Conservation (phyloP, 2,329 filamentous ascomycete species). For the Cladophialophora carrionii region DNA sequence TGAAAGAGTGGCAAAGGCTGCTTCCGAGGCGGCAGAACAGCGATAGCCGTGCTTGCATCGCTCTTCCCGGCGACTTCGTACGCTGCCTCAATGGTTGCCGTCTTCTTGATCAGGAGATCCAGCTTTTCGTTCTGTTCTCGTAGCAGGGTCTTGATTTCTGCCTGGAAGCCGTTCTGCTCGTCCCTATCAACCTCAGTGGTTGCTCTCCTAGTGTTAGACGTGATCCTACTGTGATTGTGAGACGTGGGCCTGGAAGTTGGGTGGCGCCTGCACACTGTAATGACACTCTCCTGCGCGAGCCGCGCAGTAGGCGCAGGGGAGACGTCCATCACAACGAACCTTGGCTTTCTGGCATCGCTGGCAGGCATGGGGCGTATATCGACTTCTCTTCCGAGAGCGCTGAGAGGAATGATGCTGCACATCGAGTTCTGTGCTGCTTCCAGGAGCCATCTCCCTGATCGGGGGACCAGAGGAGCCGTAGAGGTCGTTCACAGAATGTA, state of each 20-base stretch:
- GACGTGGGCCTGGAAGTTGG: slow-evolving; percentile 18
- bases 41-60: background rate
- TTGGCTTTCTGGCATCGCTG: slow-evolving; percentile 20
- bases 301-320: slow-evolving; percentile 21
- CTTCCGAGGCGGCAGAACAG: slow-evolving; percentile 8
- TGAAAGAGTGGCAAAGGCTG: slow-evolving; percentile 19
- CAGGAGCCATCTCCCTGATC: background rate
- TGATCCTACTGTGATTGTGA: slow-evolving; percentile 8
- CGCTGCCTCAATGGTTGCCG: slow-evolving; percentile 7
- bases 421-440: background rate
- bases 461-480: background rate
- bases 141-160: slow-evolving; percentile 6
- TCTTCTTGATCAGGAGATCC: slow-evolving; percentile 21
- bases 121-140: slow-evolving; percentile 21
- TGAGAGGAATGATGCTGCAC: slow-evolving; percentile 1
- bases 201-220: background rate
- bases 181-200: slow-evolving; percentile 9
- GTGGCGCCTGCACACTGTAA: slow-evolving; percentile 13
- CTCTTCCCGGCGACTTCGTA: slow-evolving; percentile 7
- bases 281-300: slow-evolving; percentile 16
- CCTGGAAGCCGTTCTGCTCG: slow-evolving; percentile 4
- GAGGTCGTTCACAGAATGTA: slow-evolving; percentile 1
- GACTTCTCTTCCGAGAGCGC: slow-evolving; percentile 19
- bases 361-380: slow-evolving; percentile 25
- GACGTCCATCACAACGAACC: slow-evolving; percentile 21